Evolutionary conservation across 2,329 filamentous ascomycete genomes (phyloP).

Genomic region (Epichloe festucae): DNA sequence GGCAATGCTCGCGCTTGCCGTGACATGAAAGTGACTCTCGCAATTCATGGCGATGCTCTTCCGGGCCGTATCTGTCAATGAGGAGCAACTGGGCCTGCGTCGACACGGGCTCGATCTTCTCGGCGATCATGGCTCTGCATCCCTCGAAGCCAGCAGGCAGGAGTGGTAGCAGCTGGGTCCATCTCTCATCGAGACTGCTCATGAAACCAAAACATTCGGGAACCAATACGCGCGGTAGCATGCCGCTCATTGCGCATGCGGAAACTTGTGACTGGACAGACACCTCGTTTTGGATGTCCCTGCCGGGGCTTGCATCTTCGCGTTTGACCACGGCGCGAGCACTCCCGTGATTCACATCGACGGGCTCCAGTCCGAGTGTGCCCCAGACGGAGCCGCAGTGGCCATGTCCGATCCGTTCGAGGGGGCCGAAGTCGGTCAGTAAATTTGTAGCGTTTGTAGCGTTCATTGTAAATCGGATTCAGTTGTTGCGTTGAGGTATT

Average conservation of each 20-base stretch:
- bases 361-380: not conserved
- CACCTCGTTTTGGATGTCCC: slow-evolving; percentile 3
- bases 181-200: not conserved
- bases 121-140: slow-evolving; percentile 17
- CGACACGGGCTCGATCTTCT: slow-evolving; percentile 15
- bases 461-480: not conserved
- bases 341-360: no score
- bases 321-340: not conserved
- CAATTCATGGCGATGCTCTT: not conserved
- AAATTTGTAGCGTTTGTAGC: not conserved
- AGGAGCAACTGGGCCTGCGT: slow-evolving; percentile 8
- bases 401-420: slow-evolving; percentile 1
- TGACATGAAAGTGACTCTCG: slow-evolving; percentile 8
- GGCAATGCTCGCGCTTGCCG: slow-evolving; percentile 28
- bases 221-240: not conserved
- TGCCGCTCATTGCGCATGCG: not conserved
- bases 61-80: slow-evolving; percentile 9
- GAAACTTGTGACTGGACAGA: slow-evolving; percentile 1
- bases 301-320: slow-evolving; percentile 5
- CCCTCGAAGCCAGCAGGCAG: slow-evolving; percentile 10
- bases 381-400: slow-evolving; percentile 6
- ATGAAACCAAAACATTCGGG: not conserved
- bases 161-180: slow-evolving; percentile 10
- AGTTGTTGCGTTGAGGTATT: not conserved
- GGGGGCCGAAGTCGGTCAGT: not conserved